phyloP scores from a whole-genome alignment of 805 yeast genomes.

The Metschnikowia colocasiae region DNA sequence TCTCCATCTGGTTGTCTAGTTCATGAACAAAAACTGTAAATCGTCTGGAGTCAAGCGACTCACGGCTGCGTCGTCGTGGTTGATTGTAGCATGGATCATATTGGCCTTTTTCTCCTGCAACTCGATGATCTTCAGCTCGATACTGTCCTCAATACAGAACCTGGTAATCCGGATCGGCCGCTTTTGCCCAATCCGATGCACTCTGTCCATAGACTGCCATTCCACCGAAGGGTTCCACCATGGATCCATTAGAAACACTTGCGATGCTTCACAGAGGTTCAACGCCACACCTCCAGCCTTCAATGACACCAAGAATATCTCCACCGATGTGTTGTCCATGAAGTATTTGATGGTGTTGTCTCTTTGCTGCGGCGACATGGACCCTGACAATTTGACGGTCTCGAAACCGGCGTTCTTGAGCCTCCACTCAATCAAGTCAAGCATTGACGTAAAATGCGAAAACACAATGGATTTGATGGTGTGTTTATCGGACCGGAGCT shows the following conservation, averaged over 20 bases:
- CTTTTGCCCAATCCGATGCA: slow-evolving; percentile 94
- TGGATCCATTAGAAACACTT: slow-evolving; percentile 92
- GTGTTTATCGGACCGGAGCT: slow-evolving; percentile 75
- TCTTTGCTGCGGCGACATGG: slow-evolving; percentile 94
- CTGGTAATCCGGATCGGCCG: slow-evolving; percentile 92
- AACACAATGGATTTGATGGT: slow-evolving; percentile 95
- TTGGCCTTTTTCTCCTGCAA: slow-evolving; percentile 96
- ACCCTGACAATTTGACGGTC: slow-evolving; percentile 92
- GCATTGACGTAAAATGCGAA: slow-evolving; percentile 95
- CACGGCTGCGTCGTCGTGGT: slow-evolving; percentile 87
- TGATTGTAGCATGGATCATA: slow-evolving; percentile 96
- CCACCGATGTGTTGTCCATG: slow-evolving; percentile 89
- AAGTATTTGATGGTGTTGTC: slow-evolving; percentile 87
- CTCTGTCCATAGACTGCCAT: slow-evolving; percentile 98
- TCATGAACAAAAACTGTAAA: slow-evolving; percentile 88
- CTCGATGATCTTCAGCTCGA: slow-evolving; percentile 93
- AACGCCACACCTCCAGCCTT: slow-evolving; percentile 99
- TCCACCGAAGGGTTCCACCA: slow-evolving; percentile 99
- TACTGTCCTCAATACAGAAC: slow-evolving; percentile 92
- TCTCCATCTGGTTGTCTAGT: too few relatives aligned
- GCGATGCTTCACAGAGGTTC: slow-evolving; percentile 94
- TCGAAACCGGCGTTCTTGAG: slow-evolving; percentile 90
- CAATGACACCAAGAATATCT: slow-evolving; percentile 88
- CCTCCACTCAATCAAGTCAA: slow-evolving; percentile 95
- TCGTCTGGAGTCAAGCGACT: slow-evolving; percentile 88